Conservation (phyloP, 164 flowering plant species). For the Liquidambar formosana region DNA sequence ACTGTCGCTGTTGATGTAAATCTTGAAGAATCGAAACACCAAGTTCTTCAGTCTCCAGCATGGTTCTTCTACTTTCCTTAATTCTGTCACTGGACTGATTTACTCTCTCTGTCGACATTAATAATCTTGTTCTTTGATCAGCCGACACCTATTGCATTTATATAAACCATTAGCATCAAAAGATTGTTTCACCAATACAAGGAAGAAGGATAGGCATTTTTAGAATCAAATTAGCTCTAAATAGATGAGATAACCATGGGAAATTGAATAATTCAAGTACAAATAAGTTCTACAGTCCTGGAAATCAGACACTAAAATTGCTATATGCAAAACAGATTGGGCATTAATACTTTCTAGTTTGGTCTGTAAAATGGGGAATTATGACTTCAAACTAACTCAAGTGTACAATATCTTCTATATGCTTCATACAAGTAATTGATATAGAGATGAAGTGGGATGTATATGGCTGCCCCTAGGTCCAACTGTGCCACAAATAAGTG, state of each 20-base stretch:
- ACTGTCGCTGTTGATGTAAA: constrained; percentile 60
- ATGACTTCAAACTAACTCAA: neutral
- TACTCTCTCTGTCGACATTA: constrained; percentile 51
- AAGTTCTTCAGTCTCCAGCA: constrained; percentile 78
- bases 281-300: too few species aligned
- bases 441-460: neutral
- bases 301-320: too few species aligned
- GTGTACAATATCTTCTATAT: neutral
- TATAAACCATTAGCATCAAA: constrained; percentile 2
- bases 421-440: neutral
- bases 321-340: too few species aligned
- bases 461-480: neutral
- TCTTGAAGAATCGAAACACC: constrained; percentile 78
- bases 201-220: neutral
- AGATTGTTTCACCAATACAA: neutral
- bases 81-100: constrained; percentile 51
- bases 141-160: constrained; percentile 46
- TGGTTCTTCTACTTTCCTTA: constrained; percentile 60
- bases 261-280: neutral
- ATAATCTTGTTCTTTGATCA: constrained; percentile 54
- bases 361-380: neutral
- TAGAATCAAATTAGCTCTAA: neutral
- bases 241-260: neutral
- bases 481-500: neutral
- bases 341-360: too few species aligned